A percentile compares a stretch with the other conserved stretches of the same genome.
Evolutionary conservation across 768 basidiomycete species (phyloP).

Genomic region (Pleurotus platypus): DNA sequence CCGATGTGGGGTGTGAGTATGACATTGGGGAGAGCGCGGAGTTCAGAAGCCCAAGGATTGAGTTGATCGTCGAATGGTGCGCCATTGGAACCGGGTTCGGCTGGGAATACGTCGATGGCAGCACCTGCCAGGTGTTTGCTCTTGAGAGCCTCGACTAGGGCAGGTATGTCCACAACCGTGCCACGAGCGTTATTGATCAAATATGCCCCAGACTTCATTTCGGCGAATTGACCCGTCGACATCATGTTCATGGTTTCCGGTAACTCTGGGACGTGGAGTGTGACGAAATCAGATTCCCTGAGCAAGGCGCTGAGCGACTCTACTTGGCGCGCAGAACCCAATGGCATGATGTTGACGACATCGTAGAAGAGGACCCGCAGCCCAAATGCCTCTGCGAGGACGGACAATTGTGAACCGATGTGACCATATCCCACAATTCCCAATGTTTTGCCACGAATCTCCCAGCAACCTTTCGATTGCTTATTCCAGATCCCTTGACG

Average conservation of each 20-base stretch:
- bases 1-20: constrained; percentile 99
- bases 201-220: constrained; percentile 94
- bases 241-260: constrained; percentile 97
- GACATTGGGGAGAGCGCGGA: constrained; percentile 80
- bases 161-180: constrained; percentile 91
- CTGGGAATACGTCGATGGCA: constrained; percentile 90
- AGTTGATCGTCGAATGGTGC: constrained; percentile 84
- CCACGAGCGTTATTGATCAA: constrained; percentile 98
- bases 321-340: constrained; percentile 90
- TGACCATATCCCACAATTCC: constrained; percentile 99
- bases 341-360: constrained; percentile 94
- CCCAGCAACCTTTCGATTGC: constrained; percentile 97
- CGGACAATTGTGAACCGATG: constrained; percentile 95
- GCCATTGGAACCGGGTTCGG: constrained; percentile 91
- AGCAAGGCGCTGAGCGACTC: constrained; percentile 76
- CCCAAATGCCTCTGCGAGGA: constrained; percentile 94
- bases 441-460: constrained; percentile 94
- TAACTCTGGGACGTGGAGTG: constrained; percentile 94
- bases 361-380: constrained; percentile 96
- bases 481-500: constrained; percentile 96
- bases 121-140: constrained; percentile 89
- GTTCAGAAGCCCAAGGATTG: constrained; percentile 77
- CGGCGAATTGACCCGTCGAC: constrained; percentile 63
- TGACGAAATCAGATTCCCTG: constrained; percentile 83
- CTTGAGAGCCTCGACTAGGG: constrained; percentile 75